Percentiles rank a stretch among this genome's conserved stretches.
phyloP scores from a whole-genome alignment of 2,329 filamentous ascomycete species.

The Monilinia aucupariae region DNA sequence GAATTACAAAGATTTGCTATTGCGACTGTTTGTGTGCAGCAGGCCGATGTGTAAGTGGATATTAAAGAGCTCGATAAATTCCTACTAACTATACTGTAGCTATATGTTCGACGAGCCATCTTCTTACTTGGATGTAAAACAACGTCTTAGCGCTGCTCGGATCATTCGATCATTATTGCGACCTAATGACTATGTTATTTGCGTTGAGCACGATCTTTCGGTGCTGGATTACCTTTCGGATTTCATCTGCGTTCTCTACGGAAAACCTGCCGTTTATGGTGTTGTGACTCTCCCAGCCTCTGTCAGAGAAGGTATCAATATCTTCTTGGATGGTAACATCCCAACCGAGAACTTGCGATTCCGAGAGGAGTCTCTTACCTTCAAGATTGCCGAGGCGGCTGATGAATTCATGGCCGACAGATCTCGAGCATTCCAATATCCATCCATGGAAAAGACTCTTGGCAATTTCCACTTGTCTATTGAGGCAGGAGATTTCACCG shows the following conservation, averaged over 20 bases:
- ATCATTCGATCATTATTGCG: slow-evolving; percentile 88
- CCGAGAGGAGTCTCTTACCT: slow-evolving; percentile 92
- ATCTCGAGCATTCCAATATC: slow-evolving; percentile 79
- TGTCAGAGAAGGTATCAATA: slow-evolving; percentile 98
- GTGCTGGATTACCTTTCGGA: slow-evolving; percentile 98
- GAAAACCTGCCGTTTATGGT: slow-evolving; percentile 91
- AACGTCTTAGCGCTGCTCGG: slow-evolving; percentile 85
- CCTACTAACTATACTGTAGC: slow-evolving; percentile 33
- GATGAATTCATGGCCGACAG: slow-evolving; percentile 86
- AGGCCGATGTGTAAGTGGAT: slow-evolving; percentile 71
- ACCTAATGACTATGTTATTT: slow-evolving; percentile 91
- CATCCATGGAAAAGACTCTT: slow-evolving; percentile 86
- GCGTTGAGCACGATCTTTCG: slow-evolving; percentile 98
- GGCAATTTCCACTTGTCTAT: slow-evolving; percentile 81
- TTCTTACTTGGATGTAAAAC: slow-evolving; percentile 98
- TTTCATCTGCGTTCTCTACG: slow-evolving; percentile 96
- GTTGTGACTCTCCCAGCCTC: slow-evolving; percentile 94
- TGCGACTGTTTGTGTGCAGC: slow-evolving; percentile 88
- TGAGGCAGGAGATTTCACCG: slow-evolving; percentile 81
- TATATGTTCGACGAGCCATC: slow-evolving; percentile 99
- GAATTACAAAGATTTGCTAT: slow-evolving; percentile 98
- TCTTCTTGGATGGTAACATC: slow-evolving; percentile 97
- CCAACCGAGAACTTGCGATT: slow-evolving; percentile 98
- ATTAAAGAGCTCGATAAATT: neutral
- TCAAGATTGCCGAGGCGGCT: slow-evolving; percentile 83